Percentiles rank a stretch among this genome's conserved stretches.
Conservation (phyloP, 2,329 filamentous ascomycete genomes). For the Xylariaceae sp. region DNA sequence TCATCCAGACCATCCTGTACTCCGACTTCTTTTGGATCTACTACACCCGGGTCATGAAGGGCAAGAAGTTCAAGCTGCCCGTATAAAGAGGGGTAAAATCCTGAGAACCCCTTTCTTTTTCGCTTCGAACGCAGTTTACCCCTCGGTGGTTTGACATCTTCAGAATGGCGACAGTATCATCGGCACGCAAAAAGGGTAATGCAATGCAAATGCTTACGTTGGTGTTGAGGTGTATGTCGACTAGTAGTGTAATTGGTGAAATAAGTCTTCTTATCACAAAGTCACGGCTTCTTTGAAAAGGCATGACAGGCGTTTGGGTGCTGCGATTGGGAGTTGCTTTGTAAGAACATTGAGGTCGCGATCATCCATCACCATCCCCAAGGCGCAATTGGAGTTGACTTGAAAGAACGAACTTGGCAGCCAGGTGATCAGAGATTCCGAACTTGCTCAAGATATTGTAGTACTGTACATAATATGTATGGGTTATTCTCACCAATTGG, state of each 20-base stretch:
- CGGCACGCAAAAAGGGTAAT: background rate
- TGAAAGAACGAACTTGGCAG: slow-evolving; percentile 2
- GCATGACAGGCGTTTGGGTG: slow-evolving; percentile 22
- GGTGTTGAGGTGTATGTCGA: background rate
- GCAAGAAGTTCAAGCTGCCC: slow-evolving; percentile 80
- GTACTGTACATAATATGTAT: slow-evolving; percentile 15
- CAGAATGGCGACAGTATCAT: background rate
- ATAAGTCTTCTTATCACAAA: slow-evolving; percentile 7
- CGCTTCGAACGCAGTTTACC: background rate
- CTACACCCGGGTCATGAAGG: slow-evolving; percentile 91
- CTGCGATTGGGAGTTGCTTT: slow-evolving; percentile 14
- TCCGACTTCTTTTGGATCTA: slow-evolving; percentile 99
- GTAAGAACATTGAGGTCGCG: slow-evolving; percentile 10
- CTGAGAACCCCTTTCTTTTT: background rate
- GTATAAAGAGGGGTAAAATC: slow-evolving; percentile 47
- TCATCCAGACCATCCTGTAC: slow-evolving; percentile 92
- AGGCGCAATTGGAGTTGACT: slow-evolving; percentile 10
- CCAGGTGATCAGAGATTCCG: slow-evolving; percentile 2
- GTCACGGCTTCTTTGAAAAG: slow-evolving; percentile 11
- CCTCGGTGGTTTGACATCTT: background rate
- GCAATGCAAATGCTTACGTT: background rate
- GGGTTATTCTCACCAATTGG: slow-evolving; percentile 12
- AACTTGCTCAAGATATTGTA: slow-evolving; percentile 15
- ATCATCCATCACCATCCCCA: slow-evolving; percentile 9
- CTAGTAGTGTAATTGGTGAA: background rate